phyloP scores from a whole-genome alignment of 805 yeast species.

The Maudiozyma pseudohumilis region DNA sequence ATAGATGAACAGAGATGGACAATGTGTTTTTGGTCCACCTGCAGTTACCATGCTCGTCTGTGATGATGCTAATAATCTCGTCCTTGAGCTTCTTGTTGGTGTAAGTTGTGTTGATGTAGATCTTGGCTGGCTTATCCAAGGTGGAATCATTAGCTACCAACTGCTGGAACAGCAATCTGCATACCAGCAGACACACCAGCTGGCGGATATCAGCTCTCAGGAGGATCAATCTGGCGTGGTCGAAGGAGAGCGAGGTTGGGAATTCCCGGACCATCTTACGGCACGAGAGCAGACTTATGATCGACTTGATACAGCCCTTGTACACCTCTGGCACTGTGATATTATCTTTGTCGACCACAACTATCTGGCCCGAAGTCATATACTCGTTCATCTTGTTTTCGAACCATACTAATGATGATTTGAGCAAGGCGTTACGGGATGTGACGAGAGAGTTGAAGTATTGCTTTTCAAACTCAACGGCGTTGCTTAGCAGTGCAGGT shows the following conservation, averaged over 20 bases:
- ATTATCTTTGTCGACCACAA: conserved; percentile 7
- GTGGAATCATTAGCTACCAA: conserved; percentile 34
- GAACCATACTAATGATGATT: conserved; percentile 61
- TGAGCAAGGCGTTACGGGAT: conserved; percentile 47
- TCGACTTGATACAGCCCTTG: conserved; percentile 39
- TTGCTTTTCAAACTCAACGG: conserved; percentile 81
- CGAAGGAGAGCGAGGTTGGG: conserved; percentile 77
- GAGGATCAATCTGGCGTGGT: conserved; percentile 66
- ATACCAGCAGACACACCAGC: conserved; percentile 67
- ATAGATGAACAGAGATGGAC: conserved; percentile 50
- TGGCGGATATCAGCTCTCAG: conserved; percentile 81
- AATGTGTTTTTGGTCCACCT: conserved; percentile 83
- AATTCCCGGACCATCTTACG: conserved; percentile 73
- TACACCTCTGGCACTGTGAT: conserved; percentile 24
- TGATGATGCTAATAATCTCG: conserved; percentile 67
- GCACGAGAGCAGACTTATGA: conserved; percentile 59
- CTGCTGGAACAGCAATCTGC: conserved; percentile 64
- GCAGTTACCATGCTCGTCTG: conserved; percentile 77
- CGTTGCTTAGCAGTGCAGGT: conserved; percentile 76
- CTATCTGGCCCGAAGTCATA: conserved; percentile 3
- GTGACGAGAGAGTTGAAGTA: conserved; percentile 44
- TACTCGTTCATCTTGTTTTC: conserved; percentile 25
- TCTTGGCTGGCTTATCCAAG: conserved; percentile 26
- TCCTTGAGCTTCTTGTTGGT: conserved; percentile 44
- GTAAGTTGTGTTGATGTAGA: conserved; percentile 30